phyloP scores from a whole-genome alignment of 2,329 filamentous ascomycete genomes.

The Monilinia fructigena region DNA sequence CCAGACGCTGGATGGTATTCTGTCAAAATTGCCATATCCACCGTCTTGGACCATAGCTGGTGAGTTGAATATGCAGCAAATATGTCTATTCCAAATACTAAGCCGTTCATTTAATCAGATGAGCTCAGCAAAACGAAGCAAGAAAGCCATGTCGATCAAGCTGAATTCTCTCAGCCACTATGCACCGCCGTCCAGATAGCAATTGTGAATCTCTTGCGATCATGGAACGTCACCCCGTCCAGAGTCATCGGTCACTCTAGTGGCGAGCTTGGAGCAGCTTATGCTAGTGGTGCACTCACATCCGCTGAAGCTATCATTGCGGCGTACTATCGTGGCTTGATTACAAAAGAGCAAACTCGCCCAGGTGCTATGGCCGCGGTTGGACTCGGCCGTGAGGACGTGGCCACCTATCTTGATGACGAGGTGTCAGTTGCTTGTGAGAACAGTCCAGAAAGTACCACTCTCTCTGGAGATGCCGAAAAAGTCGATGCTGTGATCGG shows the following conservation, averaged over 20 bases:
- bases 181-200: slow-evolving; percentile 49
- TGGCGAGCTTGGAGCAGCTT: slow-evolving; percentile 48
- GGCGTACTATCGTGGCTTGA: slow-evolving; percentile 44
- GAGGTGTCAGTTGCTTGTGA: not conserved
- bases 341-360: not conserved
- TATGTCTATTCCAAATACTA: not conserved
- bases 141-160: slow-evolving; percentile 17
- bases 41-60: not conserved
- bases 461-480: slow-evolving; percentile 7
- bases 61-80: not conserved
- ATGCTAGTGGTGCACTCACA: slow-evolving; percentile 41
- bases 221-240: slow-evolving; percentile 43
- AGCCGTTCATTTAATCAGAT: not conserved
- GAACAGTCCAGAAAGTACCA: not conserved
- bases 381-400: not conserved
- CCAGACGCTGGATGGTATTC: not conserved
- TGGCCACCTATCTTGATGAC: not conserved
- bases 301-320: slow-evolving; percentile 42
- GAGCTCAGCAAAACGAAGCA: slow-evolving; percentile 3
- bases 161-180: slow-evolving; percentile 41
- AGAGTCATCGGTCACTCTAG: slow-evolving; percentile 46
- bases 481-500: not conserved
- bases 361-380: slow-evolving; percentile 6
- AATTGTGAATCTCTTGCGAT: slow-evolving; percentile 45
- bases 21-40: not conserved